A percentile compares a stretch with the other conserved stretches of the same genome.
Conservation (phyloP, 2,329 filamentous ascomycete genomes). For the Botrytis paeoniae region DNA sequence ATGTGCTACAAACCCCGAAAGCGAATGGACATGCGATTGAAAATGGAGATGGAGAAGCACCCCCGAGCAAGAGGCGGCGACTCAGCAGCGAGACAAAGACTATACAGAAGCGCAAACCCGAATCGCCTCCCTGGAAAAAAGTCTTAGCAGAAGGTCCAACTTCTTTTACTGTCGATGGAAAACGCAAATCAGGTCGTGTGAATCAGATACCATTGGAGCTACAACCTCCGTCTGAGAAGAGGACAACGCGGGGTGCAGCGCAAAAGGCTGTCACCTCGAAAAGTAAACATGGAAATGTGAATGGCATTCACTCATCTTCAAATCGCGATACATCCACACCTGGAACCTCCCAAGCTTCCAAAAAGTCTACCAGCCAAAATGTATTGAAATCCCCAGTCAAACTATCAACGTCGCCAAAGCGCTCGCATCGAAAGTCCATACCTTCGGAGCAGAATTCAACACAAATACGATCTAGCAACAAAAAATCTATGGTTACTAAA, state of each 20-base stretch:
- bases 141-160: slow-evolving; percentile 82
- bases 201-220: slow-evolving; percentile 55
- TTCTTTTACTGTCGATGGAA: slow-evolving; percentile 72
- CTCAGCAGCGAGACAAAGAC: slow-evolving; percentile 48
- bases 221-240: slow-evolving; percentile 49
- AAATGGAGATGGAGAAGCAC: slow-evolving; percentile 43
- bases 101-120: slow-evolving; percentile 49
- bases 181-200: slow-evolving; percentile 63
- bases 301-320: slow-evolving; percentile 25
- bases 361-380: slow-evolving; percentile 26
- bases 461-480: slow-evolving; percentile 29
- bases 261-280: slow-evolving; percentile 37
- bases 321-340: slow-evolving; percentile 25
- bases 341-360: slow-evolving; percentile 27
- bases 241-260: slow-evolving; percentile 49
- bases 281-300: slow-evolving; percentile 30
- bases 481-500: slow-evolving; percentile 26
- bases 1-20: slow-evolving; percentile 28
- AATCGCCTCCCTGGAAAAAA: slow-evolving; percentile 93
- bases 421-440: slow-evolving; percentile 33
- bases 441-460: slow-evolving; percentile 30
- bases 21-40: slow-evolving; percentile 36
- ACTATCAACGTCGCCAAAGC: slow-evolving; percentile 31
- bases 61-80: slow-evolving; percentile 64
- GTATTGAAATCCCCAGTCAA: slow-evolving; percentile 29